These are phyloP conservation scores for Ormosia emarginata DNA, from an alignment of 306 rosid genomes.

Conservation along the genomic window DNA sequence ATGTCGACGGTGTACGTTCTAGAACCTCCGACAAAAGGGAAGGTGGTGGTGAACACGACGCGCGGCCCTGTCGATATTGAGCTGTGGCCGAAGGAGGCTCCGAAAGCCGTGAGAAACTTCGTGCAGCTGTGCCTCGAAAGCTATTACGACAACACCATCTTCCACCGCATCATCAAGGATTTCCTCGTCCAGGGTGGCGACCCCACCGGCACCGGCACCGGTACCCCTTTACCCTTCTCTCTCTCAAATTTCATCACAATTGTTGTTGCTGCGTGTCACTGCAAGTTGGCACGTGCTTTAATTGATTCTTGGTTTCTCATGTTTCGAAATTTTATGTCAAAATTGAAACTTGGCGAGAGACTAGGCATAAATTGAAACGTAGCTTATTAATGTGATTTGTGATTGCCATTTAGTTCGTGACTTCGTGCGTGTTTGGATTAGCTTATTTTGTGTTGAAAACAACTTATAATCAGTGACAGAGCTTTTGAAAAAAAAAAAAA, in stretches of 20 bases:
- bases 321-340: background rate
- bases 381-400: background rate
- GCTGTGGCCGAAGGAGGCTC: constrained; percentile 97
- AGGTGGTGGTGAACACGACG: constrained; percentile 77
- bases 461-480: too few relatives aligned
- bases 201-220: constrained; percentile 88
- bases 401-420: background rate
- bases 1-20: constrained; percentile 93
- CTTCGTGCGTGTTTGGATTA: background rate
- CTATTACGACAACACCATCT: constrained; percentile 71
- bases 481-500: too few relatives aligned
- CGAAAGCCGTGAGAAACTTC: constrained; percentile 90
- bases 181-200: constrained; percentile 88
- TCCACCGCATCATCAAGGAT: constrained; percentile 83
- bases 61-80: constrained; percentile 89
- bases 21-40: constrained; percentile 97
- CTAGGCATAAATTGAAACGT: background rate
- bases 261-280: background rate
- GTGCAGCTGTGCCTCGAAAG: constrained; percentile 96
- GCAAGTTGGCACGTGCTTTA: background rate
- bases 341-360: background rate
- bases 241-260: background rate
- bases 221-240: constrained; percentile 20
- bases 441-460: background rate
- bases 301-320: background rate